phyloP scores from a whole-genome alignment of 169 alveolate genomes.

The Ichthyophthirius multifiliis region DNA sequence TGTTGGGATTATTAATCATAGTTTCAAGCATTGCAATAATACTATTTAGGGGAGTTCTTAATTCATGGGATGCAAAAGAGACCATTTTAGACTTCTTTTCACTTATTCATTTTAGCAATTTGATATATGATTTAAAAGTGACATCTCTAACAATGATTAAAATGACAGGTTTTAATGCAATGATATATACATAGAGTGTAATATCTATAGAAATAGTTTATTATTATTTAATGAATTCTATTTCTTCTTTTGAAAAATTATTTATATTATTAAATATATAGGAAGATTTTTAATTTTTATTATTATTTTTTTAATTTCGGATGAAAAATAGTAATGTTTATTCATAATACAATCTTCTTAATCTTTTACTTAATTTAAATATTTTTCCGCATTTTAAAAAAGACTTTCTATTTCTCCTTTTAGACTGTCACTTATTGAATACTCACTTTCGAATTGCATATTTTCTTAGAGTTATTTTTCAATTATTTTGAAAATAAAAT shows the following conservation, averaged over 20 bases:
- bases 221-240: neutral
- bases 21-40: constrained; percentile 25
- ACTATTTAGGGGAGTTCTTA: constrained; percentile 49
- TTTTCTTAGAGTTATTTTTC: too few relatives aligned
- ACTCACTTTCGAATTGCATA: too few relatives aligned
- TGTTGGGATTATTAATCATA: neutral
- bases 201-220: constrained; percentile 17
- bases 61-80: constrained; percentile 48
- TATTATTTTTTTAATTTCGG: neutral
- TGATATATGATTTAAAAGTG: constrained; percentile 22
- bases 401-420: too few relatives aligned
- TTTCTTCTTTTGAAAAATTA: too few relatives aligned
- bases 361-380: neutral
- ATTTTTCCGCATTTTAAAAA: too few relatives aligned
- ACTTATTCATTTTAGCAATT: neutral
- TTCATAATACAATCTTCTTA: neutral
- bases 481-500: too few relatives aligned
- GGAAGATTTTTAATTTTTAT: too few relatives aligned
- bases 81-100: constrained; percentile 29
- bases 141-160: constrained; percentile 32
- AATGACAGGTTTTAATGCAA: constrained; percentile 5
- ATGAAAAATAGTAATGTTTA: neutral
- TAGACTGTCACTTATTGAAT: too few relatives aligned
- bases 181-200: constrained; percentile 8
- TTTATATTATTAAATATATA: too few relatives aligned